Base-by-base conservation (phyloP, 1,139 yeast species). In the Pichia sp. region DNA sequence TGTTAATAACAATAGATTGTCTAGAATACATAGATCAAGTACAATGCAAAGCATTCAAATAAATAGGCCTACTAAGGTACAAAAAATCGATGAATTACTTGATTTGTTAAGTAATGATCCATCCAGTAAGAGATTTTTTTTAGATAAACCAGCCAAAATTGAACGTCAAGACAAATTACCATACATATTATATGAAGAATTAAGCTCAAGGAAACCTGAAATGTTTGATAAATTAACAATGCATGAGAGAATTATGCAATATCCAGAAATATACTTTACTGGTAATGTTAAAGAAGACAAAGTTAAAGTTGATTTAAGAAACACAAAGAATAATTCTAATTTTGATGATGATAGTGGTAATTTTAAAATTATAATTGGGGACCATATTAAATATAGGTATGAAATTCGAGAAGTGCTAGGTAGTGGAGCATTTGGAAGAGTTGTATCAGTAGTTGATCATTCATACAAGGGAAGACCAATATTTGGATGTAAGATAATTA, bases 351-450 rank as follows among this genome's bases (percentile, higher is more conserved):
- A 68, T 3, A 70, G 76, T 14, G 87, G 89, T 3, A 87, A 87
- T 62, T 84, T 86, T 60, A 71, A 73, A 9, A 72, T 81, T 0
- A 64, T 73, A 1, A 67, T 71, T 1, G 79, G 84, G 6, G 96
- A 88, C 62, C 96, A 89, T 60, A 77, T 89, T 47, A 85, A 84
- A 51, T 89, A 83, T 65, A 70, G 95, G 42, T 89, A 84, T 62
- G 83, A 87, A 58, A 80, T 87, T 9, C 55, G 77, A 33, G 68
- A 73, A 2, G 70, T 74, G 5, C 71, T 89, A 19, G 96, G 96
- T 0, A 82, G 78, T 53, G 96, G 96, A 5, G 83, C 93, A 34
- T 89, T 89, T 72, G 96, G 96, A 0, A 83, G 82, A 54, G 96
- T 89, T 3, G 70, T 87, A 11, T 74, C 79, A 53, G 85, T 93